Percentiles rank a stretch among this genome's conserved stretches.
Conservation (phyloP, 768 basidiomycete species). For the Amanita pseudoporphyria region DNA sequence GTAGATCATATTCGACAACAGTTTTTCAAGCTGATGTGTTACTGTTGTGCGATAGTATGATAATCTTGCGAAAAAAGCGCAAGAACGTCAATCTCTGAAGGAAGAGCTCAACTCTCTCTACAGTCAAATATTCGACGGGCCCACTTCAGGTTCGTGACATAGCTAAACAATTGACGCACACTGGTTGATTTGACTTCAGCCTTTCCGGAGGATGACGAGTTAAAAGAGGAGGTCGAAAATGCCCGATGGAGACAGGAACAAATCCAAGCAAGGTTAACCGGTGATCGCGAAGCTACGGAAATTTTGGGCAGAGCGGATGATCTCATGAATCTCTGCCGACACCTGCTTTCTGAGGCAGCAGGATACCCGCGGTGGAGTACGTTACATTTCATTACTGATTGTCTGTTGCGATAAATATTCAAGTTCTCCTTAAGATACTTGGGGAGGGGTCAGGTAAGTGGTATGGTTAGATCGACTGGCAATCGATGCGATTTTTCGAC, state of each 20-base stretch:
- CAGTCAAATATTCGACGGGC: conserved; percentile 31
- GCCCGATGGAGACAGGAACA: conserved; percentile 24
- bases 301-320: conserved; percentile 28
- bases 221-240: conserved; percentile 27
- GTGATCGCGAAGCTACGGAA: conserved; percentile 31
- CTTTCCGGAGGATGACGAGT: conserved; percentile 35
- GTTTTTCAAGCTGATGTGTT: background rate
- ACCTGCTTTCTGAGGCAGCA: conserved; percentile 27
- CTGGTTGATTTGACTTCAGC: conserved; percentile 15
- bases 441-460: conserved; percentile 29
- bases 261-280: conserved; percentile 25
- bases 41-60: conserved; percentile 16
- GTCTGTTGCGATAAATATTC: background rate
- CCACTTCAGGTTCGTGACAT: conserved; percentile 24
- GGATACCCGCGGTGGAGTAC: conserved; percentile 31
- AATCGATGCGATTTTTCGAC: background rate
- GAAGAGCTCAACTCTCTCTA: conserved; percentile 30
- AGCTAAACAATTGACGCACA: no score
- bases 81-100: conserved; percentile 21
- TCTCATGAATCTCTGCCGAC: conserved; percentile 22
- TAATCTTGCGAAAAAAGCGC: conserved; percentile 24
- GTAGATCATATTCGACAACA: conserved; percentile 2
- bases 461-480: background rate
- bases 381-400: conserved; percentile 6
- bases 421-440: conserved; percentile 24